Evolutionary conservation across 352 stramenopile genomes (phyloP).

Genomic region (Globisporangium camurandrum): DNA sequence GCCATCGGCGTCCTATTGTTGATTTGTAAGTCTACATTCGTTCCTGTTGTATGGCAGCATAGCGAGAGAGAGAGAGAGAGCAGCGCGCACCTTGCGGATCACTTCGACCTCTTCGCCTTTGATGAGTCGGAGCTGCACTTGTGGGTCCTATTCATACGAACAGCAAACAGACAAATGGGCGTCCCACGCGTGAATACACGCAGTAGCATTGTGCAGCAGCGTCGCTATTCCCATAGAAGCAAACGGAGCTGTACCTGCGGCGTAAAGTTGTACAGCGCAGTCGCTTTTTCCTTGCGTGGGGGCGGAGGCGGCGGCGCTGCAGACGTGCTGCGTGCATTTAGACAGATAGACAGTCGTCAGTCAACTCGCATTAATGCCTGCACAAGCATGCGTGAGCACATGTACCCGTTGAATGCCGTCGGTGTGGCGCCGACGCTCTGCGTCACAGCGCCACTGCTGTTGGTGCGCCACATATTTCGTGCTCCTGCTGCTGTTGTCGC

Average conservation of each 20-base stretch:
- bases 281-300: constrained; percentile 53
- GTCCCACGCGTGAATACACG: too few relatives aligned
- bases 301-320: constrained; percentile 10
- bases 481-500: constrained; percentile 11
- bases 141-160: constrained; percentile 24
- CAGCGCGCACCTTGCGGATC: constrained; percentile 42
- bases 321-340: constrained; percentile 2
- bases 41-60: background rate
- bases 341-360: background rate
- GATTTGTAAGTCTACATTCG: background rate
- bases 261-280: constrained; percentile 71
- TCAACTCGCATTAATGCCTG: background rate
- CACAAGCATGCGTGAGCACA: background rate
- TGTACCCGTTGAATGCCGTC: constrained; percentile 45
- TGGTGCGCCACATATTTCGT: constrained; percentile 45
- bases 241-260: constrained; percentile 26
- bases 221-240: background rate
- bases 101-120: constrained; percentile 72
- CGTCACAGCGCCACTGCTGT: constrained; percentile 11
- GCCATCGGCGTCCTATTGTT: constrained; percentile 45
- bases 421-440: constrained; percentile 50
- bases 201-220: background rate
- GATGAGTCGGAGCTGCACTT: constrained; percentile 55
- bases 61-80: background rate
- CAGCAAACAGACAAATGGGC: too few relatives aligned